phyloP scores from a whole-genome alignment of 306 rosid species.

The Hippophae tibetana region DNA sequence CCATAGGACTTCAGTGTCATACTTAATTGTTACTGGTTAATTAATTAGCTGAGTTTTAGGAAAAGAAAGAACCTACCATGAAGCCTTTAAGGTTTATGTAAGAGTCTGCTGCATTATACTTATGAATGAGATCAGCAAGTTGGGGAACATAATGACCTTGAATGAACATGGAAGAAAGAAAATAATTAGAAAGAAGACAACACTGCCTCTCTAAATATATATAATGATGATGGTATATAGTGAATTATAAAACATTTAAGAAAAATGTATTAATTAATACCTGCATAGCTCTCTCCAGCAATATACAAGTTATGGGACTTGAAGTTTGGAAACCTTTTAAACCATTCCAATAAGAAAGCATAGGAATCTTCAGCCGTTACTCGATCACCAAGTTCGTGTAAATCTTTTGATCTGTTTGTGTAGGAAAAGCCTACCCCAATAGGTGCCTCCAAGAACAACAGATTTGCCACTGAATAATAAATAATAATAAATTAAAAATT shows the following conservation, averaged over 20 bases:
- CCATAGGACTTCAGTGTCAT: too few relatives aligned
- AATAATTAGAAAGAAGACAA: neutral
- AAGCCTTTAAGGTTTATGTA: conserved; percentile 59
- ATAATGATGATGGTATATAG: too few relatives aligned
- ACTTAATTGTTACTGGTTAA: too few relatives aligned
- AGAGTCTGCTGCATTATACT: conserved; percentile 30
- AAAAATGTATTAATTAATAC: conserved; percentile 11
- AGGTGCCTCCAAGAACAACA: conserved; percentile 63
- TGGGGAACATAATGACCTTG: conserved; percentile 71
- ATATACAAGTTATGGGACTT: conserved; percentile 44
- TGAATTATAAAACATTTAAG: neutral
- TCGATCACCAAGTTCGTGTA: conserved; percentile 44
- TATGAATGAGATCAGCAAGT: conserved; percentile 55
- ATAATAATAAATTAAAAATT: neutral
- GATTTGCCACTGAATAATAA: conserved; percentile 41
- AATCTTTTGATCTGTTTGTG: conserved; percentile 43
- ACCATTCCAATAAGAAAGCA: conserved; percentile 51
- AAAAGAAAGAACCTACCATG: conserved; percentile 29
- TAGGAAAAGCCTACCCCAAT: conserved; percentile 70
- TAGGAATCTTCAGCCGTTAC: conserved; percentile 47
- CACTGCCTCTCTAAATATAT: too few relatives aligned
- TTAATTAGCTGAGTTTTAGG: too few relatives aligned
- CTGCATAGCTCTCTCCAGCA: conserved; percentile 67
- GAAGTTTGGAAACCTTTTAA: conserved; percentile 46
- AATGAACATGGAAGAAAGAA: conserved; percentile 2